These are phyloP conservation scores for Acacia melanoxylon DNA, from an alignment of 306 rosid genomes.

Conservation along the genomic window DNA sequence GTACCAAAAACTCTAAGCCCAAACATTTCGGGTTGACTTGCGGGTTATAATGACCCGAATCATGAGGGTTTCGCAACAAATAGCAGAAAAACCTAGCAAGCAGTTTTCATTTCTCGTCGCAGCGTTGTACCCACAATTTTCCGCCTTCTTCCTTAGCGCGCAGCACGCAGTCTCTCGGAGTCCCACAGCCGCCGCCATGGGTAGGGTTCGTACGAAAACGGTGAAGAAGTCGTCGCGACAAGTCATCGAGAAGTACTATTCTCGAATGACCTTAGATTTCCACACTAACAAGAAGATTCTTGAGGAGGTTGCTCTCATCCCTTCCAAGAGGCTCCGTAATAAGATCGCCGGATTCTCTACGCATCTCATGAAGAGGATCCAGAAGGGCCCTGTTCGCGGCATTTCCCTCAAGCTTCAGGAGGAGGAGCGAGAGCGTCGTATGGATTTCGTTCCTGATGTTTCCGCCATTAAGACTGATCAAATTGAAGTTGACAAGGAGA, in stretches of 20 bases:
- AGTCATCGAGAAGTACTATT: constrained; percentile 63
- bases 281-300: constrained; percentile 68
- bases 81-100: neutral
- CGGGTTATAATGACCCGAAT: neutral
- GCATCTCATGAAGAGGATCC: constrained; percentile 67
- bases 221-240: constrained; percentile 79
- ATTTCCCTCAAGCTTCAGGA: constrained; percentile 72
- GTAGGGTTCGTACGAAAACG: constrained; percentile 63
- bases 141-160: neutral
- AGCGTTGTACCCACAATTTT: neutral
- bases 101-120: neutral
- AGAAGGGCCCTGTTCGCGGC: constrained; percentile 69
- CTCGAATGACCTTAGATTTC: constrained; percentile 62
- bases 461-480: constrained; percentile 51
- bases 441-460: constrained; percentile 65
- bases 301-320: constrained; percentile 56
- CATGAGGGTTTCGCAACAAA: neutral
- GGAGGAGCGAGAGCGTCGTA: constrained; percentile 67
- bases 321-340: constrained; percentile 66
- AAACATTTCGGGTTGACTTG: neutral
- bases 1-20: neutral
- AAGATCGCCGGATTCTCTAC: constrained; percentile 71
- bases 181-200: constrained; percentile 34
- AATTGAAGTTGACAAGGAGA: constrained; percentile 62
- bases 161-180: neutral